Evolutionary conservation across 805 yeast species (phyloP), one percentile per base, ranked within the genome.

Genomic region (Starmerella tilneyi): DNA sequence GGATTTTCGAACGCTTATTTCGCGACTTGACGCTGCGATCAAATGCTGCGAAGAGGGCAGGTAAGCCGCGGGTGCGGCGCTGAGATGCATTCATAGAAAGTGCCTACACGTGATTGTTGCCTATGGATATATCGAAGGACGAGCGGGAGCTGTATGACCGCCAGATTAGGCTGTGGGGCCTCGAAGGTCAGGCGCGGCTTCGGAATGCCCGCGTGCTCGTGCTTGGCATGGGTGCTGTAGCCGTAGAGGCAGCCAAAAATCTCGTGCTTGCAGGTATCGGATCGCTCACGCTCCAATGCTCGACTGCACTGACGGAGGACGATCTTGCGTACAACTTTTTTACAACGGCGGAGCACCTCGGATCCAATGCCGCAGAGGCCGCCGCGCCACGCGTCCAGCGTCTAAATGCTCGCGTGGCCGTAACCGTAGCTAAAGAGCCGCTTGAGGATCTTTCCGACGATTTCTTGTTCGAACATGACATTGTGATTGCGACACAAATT

Each of bases 141-240:
- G 56, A 53, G 45, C 46, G 52, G 6, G 53, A 45, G 46, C 71
- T 89, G 19, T 89, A 89, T 59, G 98, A 89, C 63, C 75, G 98
- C 48, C 98, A 89, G 63, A 88, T 89, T 51, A 67, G 98, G 51
- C 70, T 89, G 17, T 89, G 98, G 98, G 98, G 98, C 2, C 69
- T 92, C 59, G 94, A 83, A 26, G 94, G 96, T 3, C 98, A 89
- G 61, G 71, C 76, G 32, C 62, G 74, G 35, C 75, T 89, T 68
- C 72, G 92, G 29, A 74, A 78, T 16, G 79, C 96, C 7, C 73
- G 73, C 36, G 70, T 89, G 4, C 65, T 88, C 36, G 56, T 92
- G 34, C 69, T 89, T 38, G 81, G 82, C 50, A 56, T 85, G 13
- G 81, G 88, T 9, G 84, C 84, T 1, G 70, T 84, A 8, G 94